phyloP scores from a whole-genome alignment of 2,329 filamentous ascomycete species.

The Fusarium sp. region DNA sequence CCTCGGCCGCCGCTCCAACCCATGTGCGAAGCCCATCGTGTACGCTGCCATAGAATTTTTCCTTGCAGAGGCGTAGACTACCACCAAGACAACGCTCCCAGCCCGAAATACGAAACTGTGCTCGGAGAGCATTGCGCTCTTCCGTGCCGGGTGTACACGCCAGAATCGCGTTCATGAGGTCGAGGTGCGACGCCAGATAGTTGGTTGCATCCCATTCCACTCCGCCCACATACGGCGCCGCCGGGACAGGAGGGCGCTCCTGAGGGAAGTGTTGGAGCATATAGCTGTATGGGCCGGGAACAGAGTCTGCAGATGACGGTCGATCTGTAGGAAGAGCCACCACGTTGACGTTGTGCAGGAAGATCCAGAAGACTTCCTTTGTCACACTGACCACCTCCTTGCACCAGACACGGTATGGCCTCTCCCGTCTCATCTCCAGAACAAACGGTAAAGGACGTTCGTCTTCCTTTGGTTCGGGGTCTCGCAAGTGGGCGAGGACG shows the following conservation, averaged over 20 bases:
- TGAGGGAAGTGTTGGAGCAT: constrained; percentile 84
- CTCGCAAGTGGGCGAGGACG: constrained; percentile 85
- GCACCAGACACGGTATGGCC: constrained; percentile 94
- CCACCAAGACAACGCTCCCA: constrained; percentile 93
- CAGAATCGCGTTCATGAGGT: constrained; percentile 91
- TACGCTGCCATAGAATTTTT: constrained; percentile 95
- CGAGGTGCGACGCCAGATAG: constrained; percentile 92
- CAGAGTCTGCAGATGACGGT: constrained; percentile 51
- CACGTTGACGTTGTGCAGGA: constrained; percentile 93
- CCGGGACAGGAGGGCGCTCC: constrained; percentile 90
- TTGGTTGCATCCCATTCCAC: constrained; percentile 99
- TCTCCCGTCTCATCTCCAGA: constrained; percentile 86
- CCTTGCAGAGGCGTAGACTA: constrained; percentile 91
- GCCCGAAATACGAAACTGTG: constrained; percentile 84
- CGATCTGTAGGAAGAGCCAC: constrained; percentile 74
- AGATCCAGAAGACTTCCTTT: constrained; percentile 99
- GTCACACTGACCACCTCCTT: constrained; percentile 94
- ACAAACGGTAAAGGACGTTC: constrained; percentile 88
- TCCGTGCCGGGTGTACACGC: constrained; percentile 80
- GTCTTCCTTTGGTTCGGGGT: constrained; percentile 83
- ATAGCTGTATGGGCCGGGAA: constrained; percentile 67
- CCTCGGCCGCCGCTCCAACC: constrained; percentile 88
- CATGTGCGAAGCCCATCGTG: constrained; percentile 92
- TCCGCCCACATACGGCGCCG: constrained; percentile 95
- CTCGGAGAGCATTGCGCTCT: constrained; percentile 85